phyloP scores from a whole-genome alignment of 805 yeast species.

The Lachancea waltii region DNA sequence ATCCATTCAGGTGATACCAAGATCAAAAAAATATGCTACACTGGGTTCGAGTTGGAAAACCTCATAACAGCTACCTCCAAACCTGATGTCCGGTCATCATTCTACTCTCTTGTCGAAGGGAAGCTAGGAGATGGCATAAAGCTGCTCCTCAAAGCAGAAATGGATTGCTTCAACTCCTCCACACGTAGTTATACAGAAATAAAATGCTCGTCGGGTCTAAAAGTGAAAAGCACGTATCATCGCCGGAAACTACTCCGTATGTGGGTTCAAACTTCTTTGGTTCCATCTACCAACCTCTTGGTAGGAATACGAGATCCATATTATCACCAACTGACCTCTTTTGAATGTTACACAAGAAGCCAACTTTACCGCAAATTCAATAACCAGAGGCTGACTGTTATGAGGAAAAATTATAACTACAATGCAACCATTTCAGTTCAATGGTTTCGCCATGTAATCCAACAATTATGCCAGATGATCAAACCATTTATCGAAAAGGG shows the following conservation, averaged over 20 bases:
- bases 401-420: conserved; percentile 17
- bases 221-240: conserved; percentile 19
- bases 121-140: conserved; percentile 14
- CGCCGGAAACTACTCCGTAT: conserved; percentile 28
- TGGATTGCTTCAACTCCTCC: conserved; percentile 25
- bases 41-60: conserved; percentile 31
- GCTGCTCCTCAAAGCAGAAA: conserved; percentile 29
- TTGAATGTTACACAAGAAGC: conserved; percentile 20
- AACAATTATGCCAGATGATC: neutral
- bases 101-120: conserved; percentile 24
- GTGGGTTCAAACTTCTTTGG: conserved; percentile 29
- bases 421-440: conserved; percentile 24
- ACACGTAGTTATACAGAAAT: conserved; percentile 24
- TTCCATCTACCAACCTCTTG: conserved; percentile 25
- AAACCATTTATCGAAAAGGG: neutral
- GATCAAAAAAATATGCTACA: conserved; percentile 19
- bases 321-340: conserved; percentile 21
- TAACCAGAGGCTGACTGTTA: conserved; percentile 11
- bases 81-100: conserved; percentile 7
- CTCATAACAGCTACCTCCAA: conserved; percentile 12
- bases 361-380: conserved; percentile 18
- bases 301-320: conserved; percentile 27
- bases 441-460: conserved; percentile 22
- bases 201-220: conserved; percentile 26
- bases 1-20: conserved; percentile 10